Base-by-base conservation (phyloP, 2,329 filamentous ascomycete species). In the Massarina eburnea region DNA sequence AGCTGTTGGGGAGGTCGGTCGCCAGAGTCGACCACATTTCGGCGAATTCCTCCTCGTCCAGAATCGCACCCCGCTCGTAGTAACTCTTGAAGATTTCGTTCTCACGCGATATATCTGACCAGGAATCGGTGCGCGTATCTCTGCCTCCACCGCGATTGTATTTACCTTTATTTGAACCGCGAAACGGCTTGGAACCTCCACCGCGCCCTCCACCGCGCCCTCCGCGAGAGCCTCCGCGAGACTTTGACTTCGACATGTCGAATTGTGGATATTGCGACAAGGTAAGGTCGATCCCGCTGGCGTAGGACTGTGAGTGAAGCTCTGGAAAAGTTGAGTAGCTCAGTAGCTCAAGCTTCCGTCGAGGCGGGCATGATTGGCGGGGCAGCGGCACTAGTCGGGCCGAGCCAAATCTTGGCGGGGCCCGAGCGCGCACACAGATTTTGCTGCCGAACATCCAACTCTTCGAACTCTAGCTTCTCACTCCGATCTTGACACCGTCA, bases 1-100 rank as follows among this genome's bases (percentile, higher is more conserved):
- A 99, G 72, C 91, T 96, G 76, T 96, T 97, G 45, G 94, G 94
- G 40, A 99, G 77, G 67, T 97, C 91, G 54, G 86, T 83, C 62
- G 84, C 83, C 68, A 97, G 76, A 1, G 88, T 83, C 29, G 81
- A 80, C 94, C 94, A 99, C 73, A 96, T 97, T 8, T 81, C 79
- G 45, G 83, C 77, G 62, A 82, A 84, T 73, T 97, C 92, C 36
- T 85, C 83, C 39, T 91, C 88, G 1, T 87, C 80, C 7, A 97
- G 75, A 48, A 91, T 81, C 5, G 88, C 79, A 22, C 66, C 64
- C 91, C 78, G 51, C 80, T 77, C 55, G 77, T 99, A 99, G 76
- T 88, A 97, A 54, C 79, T 77, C 74, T 97, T 87, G 54, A 95
- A 86, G 61, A 86, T 85, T 66, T 88, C 86, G 72, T 99, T 96